Evolutionary conservation across 176 grass and related monocot genomes (phyloP).

Genomic region (Oryza nivara): DNA sequence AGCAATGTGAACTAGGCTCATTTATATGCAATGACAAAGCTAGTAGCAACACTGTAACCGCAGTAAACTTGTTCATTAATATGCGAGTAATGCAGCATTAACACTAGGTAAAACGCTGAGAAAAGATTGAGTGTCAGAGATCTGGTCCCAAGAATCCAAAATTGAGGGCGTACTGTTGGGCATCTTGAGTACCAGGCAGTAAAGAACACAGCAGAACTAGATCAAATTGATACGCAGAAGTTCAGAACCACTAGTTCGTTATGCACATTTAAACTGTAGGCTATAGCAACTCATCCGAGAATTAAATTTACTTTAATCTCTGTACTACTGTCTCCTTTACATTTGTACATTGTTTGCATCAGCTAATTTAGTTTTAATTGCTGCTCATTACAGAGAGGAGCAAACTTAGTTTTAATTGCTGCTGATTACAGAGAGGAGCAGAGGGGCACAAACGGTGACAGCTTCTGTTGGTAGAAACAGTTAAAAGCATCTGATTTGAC

Average conservation of each 20-base stretch:
- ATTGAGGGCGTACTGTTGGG: not conserved
- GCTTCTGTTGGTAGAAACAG: not conserved
- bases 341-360: not conserved
- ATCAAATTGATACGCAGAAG: not conserved
- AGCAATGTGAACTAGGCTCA: not conserved
- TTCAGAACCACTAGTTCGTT: not conserved
- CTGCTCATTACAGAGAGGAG: not conserved
- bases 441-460: not conserved
- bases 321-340: not conserved
- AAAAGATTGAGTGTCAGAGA: not conserved
- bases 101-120: not conserved
- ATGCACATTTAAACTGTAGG: not conserved
- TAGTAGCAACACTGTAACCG: not conserved
- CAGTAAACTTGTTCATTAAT: constrained; percentile 8
- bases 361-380: not conserved
- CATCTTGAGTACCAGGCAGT: not conserved
- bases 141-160: not conserved
- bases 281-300: not conserved
- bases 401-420: too few relatives aligned
- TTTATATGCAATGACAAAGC: not conserved
- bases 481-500: not conserved
- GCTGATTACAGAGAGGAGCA: too few relatives aligned
- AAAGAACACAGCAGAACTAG: not conserved
- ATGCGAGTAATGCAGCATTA: not conserved
- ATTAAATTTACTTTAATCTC: not conserved